Conservation (phyloP, 2,329 filamentous ascomycete species). For the Colletotrichum sp. region DNA sequence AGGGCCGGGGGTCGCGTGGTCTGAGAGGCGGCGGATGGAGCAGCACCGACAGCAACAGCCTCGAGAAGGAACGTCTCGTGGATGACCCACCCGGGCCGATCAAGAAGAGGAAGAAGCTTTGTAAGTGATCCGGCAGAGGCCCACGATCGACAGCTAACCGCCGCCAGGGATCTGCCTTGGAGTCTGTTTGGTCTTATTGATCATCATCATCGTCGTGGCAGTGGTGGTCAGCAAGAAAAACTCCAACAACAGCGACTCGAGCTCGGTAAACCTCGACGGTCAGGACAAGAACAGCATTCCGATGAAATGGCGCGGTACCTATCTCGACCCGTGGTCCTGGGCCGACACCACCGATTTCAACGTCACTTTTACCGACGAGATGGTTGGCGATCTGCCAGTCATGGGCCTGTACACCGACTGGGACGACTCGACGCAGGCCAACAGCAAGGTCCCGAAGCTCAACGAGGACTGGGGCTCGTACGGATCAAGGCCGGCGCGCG, state of each 20-base stretch:
- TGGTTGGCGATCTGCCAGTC: slow-evolving; percentile 83
- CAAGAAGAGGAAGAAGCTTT: slow-evolving; percentile 65
- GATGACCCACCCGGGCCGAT: slow-evolving; percentile 47
- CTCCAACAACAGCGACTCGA: slow-evolving; percentile 28
- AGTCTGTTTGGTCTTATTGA: slow-evolving; percentile 58
- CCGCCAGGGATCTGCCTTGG: slow-evolving; percentile 61
- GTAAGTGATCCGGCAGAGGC: slow-evolving; percentile 47
- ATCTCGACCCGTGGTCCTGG: slow-evolving; percentile 91
- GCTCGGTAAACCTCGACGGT: slow-evolving; percentile 47
- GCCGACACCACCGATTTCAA: slow-evolving; percentile 91
- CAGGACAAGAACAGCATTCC: slow-evolving; percentile 65
- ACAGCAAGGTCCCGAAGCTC: slow-evolving; percentile 79
- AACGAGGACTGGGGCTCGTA: slow-evolving; percentile 80
- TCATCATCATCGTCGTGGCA: slow-evolving; percentile 72
- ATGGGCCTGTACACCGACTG: slow-evolving; percentile 88
- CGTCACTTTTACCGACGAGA: slow-evolving; percentile 86
- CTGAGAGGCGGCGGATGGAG: slow-evolving; percentile 50
- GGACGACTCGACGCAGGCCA: slow-evolving; percentile 83
- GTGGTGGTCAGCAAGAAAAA: slow-evolving; percentile 71
- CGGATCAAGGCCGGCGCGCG: slow-evolving; percentile 77
- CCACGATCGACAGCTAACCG: slow-evolving; percentile 25
- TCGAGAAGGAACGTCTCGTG: slow-evolving; percentile 53
- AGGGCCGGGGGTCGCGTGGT: slow-evolving; percentile 55
- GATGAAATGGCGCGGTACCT: slow-evolving; percentile 71
- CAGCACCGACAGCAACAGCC: slow-evolving; percentile 50